Evolutionary conservation across 345 rosid species (phyloP), one percentile per base, ranked within the genome.

Genomic region (Citrus australasica): DNA sequence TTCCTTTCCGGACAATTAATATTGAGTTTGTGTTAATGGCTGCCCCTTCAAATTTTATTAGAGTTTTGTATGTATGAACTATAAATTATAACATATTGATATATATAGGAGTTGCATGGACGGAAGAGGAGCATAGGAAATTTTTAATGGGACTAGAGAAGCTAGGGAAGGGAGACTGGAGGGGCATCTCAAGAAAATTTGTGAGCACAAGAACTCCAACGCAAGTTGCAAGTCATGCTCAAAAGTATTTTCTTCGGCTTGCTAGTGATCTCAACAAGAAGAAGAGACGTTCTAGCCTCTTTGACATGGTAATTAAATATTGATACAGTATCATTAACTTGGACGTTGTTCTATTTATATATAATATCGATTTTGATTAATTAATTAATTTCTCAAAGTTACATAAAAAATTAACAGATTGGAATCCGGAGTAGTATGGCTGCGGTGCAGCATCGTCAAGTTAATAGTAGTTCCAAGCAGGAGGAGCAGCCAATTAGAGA

Each of bases 151-250:
- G 95, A 79, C 79, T 91, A 1, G 90, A 89, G 79, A 88, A 78
- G 88, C 87, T 88, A 22, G 94, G 94, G 59, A 91, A 86, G 59
- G 92, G 94, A 48, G 92, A 91, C 27, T 91, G 95, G 95, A 91
- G 93, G 76, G 95, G 93, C 74, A 91, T 91, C 71, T 87, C 95
- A 4, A 86, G 80, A 64, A 82, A 85, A 82, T 89, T 79, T 37
- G 95, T 91, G 30, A 85, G 80, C 6, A 88, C 95, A 30, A 87
- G 95, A 84, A 89, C 92, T 66, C 91, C 92, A 9, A 91, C 94
- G 9, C 94, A 91, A 80, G 94, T 91, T 70, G 94, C 94, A 0
- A 89, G 94, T 46, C 94, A 89, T 82, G 94, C 94, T 63, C 94
- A 91, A 21, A 91, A 91, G 77, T 87, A 86, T 82, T 91, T 91